Conservation (phyloP, 306 rosid species). For the Citrullus colocynthis region DNA sequence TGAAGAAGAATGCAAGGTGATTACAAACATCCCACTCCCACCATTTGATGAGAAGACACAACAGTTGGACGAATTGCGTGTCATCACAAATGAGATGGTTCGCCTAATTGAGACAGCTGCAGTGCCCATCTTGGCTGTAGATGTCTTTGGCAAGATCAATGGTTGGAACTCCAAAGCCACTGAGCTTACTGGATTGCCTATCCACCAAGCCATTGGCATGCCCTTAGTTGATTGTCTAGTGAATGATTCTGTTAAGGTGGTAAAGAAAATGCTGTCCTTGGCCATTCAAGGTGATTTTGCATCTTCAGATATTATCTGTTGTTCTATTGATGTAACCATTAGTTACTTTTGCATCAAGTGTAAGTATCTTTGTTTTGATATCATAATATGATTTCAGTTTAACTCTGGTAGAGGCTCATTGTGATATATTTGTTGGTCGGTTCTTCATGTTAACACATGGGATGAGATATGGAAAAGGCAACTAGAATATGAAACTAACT, state of each 20-base stretch:
- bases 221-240: slow-evolving; percentile 21
- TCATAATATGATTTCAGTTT: not conserved
- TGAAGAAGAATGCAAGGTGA: slow-evolving; percentile 20
- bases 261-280: slow-evolving; percentile 20
- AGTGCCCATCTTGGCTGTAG: slow-evolving; percentile 34
- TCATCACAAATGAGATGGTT: slow-evolving; percentile 31
- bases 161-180: slow-evolving; percentile 34
- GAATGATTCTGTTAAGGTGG: slow-evolving; percentile 26
- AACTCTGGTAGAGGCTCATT: not conserved
- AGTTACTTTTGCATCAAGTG: not conserved
- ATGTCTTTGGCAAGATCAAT: slow-evolving; percentile 20
- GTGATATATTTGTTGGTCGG: not conserved
- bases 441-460: not conserved
- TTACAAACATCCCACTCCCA: slow-evolving; percentile 22
- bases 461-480: not conserved
- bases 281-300: slow-evolving; percentile 24
- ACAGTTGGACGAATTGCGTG: slow-evolving; percentile 21
- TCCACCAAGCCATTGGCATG: slow-evolving; percentile 27
- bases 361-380: not conserved
- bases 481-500: not conserved
- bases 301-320: not conserved
- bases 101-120: slow-evolving; percentile 32
- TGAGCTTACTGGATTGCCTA: slow-evolving; percentile 27
- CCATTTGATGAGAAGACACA: slow-evolving; percentile 24
- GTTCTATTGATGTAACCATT: not conserved